Percentiles rank a stretch among this genome's conserved stretches.
phyloP scores from a whole-genome alignment of 1,139 yeast species.

The Suzukiozyma palmioleophila region DNA sequence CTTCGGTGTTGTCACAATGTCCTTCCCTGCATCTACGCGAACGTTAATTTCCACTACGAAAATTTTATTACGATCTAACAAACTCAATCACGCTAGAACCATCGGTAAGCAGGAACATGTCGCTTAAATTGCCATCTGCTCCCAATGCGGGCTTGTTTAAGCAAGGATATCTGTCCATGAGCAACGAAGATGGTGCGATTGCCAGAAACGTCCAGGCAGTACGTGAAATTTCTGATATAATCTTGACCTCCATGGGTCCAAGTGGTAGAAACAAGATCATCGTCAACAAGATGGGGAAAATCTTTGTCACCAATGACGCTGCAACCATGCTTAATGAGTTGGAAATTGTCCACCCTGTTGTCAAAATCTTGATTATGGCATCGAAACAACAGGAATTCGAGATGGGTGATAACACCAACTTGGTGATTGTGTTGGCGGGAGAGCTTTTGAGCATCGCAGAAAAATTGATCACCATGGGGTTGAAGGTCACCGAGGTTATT shows the following conservation, averaged over 20 bases:
- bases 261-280: slow-evolving; percentile 95
- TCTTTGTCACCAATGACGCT: slow-evolving; percentile 91
- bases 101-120: slow-evolving; percentile 46
- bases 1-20: too few species aligned
- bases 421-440: slow-evolving; percentile 70
- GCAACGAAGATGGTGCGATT: slow-evolving; percentile 92
- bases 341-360: slow-evolving; percentile 97
- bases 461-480: slow-evolving; percentile 75
- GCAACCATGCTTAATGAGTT: slow-evolving; percentile 93
- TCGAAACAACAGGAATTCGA: slow-evolving; percentile 95
- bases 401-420: slow-evolving; percentile 49
- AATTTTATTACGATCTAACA: slow-evolving; percentile 1
- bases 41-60: neutral
- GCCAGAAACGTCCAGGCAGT: slow-evolving; percentile 90
- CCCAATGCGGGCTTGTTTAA: slow-evolving; percentile 93
- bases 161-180: slow-evolving; percentile 89
- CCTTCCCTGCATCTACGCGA: neutral
- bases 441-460: slow-evolving; percentile 83
- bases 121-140: slow-evolving; percentile 85
- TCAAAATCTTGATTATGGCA: slow-evolving; percentile 92
- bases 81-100: neutral
- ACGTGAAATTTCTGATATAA: slow-evolving; percentile 86
- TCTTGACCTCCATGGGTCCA: slow-evolving; percentile 94
- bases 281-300: slow-evolving; percentile 76
- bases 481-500: slow-evolving; percentile 83